These are phyloP conservation scores for Penicillium steckii DNA, from an alignment of 495 filamentous ascomycete genomes.

Conservation along the genomic window DNA sequence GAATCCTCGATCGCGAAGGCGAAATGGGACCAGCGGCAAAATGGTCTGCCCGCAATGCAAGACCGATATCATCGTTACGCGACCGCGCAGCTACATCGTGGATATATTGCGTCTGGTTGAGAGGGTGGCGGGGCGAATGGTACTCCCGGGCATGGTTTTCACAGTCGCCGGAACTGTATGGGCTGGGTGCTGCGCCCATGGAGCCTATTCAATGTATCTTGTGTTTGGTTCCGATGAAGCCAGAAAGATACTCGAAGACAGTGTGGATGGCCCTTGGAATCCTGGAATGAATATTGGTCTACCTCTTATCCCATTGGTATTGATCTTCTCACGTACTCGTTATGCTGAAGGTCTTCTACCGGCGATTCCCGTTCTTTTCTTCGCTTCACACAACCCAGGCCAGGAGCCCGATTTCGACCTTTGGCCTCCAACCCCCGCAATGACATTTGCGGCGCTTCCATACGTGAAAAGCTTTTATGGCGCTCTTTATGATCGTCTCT, in stretches of 20 bases:
- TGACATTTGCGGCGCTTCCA: slow-evolving; percentile 67
- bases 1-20: slow-evolving; percentile 51
- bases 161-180: slow-evolving; percentile 53
- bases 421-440: slow-evolving; percentile 76
- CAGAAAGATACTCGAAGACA: slow-evolving; percentile 43
- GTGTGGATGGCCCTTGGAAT: slow-evolving; percentile 38
- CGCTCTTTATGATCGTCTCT: slow-evolving; percentile 61
- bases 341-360: slow-evolving; percentile 60
- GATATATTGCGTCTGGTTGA: slow-evolving; percentile 55
- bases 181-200: slow-evolving; percentile 56
- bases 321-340: slow-evolving; percentile 60
- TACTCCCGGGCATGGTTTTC: slow-evolving; percentile 59
- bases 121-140: slow-evolving; percentile 50
- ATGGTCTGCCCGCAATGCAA: slow-evolving; percentile 89
- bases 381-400: slow-evolving; percentile 47
- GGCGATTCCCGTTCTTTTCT: slow-evolving; percentile 61
- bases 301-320: slow-evolving; percentile 59
- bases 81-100: slow-evolving; percentile 68
- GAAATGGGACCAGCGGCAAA: slow-evolving; percentile 47
- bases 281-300: slow-evolving; percentile 51
- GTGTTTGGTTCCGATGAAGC: slow-evolving; percentile 65
- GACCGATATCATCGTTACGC: slow-evolving; percentile 68
- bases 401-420: slow-evolving; percentile 43
- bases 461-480: slow-evolving; percentile 67
- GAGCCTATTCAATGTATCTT: slow-evolving; percentile 57